phyloP scores from a whole-genome alignment of 192 early-diverging fungal genomes.

The Haplosporangium gracile region DNA sequence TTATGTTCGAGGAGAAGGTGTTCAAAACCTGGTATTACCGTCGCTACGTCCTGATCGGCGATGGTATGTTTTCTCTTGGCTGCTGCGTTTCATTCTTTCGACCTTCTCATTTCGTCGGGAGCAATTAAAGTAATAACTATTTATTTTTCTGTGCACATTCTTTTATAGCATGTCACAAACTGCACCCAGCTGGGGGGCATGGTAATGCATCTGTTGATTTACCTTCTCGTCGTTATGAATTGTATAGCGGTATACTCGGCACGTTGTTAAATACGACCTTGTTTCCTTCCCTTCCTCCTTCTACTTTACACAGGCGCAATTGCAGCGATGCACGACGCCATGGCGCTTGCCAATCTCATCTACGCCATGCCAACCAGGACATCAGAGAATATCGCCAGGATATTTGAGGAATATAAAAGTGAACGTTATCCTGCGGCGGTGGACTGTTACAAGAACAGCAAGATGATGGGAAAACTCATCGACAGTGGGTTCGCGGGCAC shows the following conservation, averaged over 20 bases:
- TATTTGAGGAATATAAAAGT: background rate
- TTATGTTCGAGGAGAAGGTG: constrained; percentile 16
- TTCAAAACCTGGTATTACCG: constrained; percentile 18
- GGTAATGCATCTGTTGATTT: no score
- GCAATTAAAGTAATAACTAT: no score
- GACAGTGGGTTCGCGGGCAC: background rate
- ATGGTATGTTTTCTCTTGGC: background rate
- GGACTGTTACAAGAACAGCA: constrained; percentile 7
- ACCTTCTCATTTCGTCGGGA: no score
- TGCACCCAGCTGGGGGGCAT: background rate
- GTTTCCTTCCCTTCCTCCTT: background rate
- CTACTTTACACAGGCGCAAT: background rate
- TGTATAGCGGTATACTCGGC: background rate
- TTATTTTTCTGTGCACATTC: no score
- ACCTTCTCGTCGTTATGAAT: no score
- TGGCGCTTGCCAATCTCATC: constrained; percentile 9
- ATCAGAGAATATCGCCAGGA: constrained; percentile 6
- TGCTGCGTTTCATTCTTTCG: no score
- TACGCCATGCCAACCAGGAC: background rate
- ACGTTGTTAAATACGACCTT: no score
- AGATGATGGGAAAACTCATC: constrained; percentile 4
- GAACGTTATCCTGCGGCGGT: constrained; percentile 13
- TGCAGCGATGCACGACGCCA: constrained; percentile 10
- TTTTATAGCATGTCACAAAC: constrained; percentile 12
- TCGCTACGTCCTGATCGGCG: constrained; percentile 9